phyloP scores from a whole-genome alignment of 139 green algal genomes.

The Eudorina sp. region DNA sequence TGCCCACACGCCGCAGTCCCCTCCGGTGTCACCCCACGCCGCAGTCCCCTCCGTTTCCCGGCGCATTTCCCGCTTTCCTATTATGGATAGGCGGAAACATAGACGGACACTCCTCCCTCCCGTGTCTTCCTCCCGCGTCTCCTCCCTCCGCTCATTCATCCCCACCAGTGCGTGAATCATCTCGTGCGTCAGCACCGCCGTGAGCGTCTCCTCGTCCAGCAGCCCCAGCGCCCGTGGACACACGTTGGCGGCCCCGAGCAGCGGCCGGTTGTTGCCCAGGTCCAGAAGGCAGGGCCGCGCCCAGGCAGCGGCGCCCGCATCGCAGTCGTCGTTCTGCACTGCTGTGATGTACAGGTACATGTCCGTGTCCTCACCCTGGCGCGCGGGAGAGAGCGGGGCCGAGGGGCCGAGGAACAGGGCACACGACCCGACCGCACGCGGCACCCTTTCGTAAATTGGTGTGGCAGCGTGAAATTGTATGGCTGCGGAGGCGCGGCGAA shows the following conservation, averaged over 20 bases:
- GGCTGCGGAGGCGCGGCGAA: not conserved
- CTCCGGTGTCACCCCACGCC: no score
- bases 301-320: constrained; percentile 57
- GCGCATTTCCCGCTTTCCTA: no score
- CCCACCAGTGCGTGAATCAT: constrained; percentile 62
- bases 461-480: not conserved
- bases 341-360: constrained; percentile 70
- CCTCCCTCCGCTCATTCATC: no score
- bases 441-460: not conserved
- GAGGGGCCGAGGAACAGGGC: not conserved
- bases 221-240: constrained; percentile 52
- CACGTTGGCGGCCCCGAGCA: constrained; percentile 62
- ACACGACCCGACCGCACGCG: not conserved
- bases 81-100: no score
- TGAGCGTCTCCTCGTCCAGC: constrained; percentile 41
- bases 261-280: constrained; percentile 54
- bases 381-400: not conserved
- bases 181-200: constrained; percentile 63
- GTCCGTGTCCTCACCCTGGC: constrained; percentile 53
- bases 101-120: no score
- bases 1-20: no score
- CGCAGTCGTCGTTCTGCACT: constrained; percentile 58
- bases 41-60: no score
- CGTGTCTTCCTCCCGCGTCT: no score
- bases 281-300: constrained; percentile 66